Conservation (phyloP, 2,329 filamentous ascomycete genomes). For the Fusarium longipes region DNA sequence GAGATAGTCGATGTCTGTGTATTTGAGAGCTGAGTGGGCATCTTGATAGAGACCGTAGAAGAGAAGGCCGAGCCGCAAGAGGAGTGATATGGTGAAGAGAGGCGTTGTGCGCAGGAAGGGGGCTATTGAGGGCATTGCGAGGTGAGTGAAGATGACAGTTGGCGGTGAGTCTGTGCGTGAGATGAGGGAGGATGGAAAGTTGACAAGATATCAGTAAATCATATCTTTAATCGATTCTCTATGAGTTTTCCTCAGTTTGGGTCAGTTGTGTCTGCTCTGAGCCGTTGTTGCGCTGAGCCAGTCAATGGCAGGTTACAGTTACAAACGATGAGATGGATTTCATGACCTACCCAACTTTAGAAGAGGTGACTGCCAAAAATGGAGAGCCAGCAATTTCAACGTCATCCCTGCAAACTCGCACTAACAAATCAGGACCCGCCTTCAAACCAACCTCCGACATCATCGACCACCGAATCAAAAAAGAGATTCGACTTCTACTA, state of each 20-base stretch:
- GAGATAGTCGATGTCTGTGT: slow-evolving; percentile 98
- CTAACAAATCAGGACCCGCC: slow-evolving; percentile 37
- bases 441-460: slow-evolving; percentile 36
- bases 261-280: not conserved
- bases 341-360: no score
- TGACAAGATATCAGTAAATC: slow-evolving; percentile 8
- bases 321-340: slow-evolving; percentile 17
- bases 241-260: not conserved
- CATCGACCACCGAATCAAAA: slow-evolving; percentile 28
- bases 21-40: slow-evolving; percentile 90
- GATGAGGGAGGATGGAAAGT: slow-evolving; percentile 1
- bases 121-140: slow-evolving; percentile 39
- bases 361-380: slow-evolving; percentile 31
- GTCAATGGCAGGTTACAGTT: slow-evolving; percentile 19
- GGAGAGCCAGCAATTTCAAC: slow-evolving; percentile 41
- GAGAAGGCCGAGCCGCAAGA: slow-evolving; percentile 79
- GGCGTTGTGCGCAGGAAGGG: slow-evolving; percentile 53
- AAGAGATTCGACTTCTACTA: not conserved
- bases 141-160: slow-evolving; percentile 42
- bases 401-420: slow-evolving; percentile 39
- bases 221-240: slow-evolving; percentile 18
- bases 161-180: slow-evolving; percentile 34
- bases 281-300: slow-evolving; percentile 27
- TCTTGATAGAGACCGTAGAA: slow-evolving; percentile 95
- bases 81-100: slow-evolving; percentile 67